A percentile compares a stretch with the other conserved stretches of the same genome.
phyloP scores from a whole-genome alignment of 2,329 filamentous ascomycete species.

The Rhinocladiella similis region DNA sequence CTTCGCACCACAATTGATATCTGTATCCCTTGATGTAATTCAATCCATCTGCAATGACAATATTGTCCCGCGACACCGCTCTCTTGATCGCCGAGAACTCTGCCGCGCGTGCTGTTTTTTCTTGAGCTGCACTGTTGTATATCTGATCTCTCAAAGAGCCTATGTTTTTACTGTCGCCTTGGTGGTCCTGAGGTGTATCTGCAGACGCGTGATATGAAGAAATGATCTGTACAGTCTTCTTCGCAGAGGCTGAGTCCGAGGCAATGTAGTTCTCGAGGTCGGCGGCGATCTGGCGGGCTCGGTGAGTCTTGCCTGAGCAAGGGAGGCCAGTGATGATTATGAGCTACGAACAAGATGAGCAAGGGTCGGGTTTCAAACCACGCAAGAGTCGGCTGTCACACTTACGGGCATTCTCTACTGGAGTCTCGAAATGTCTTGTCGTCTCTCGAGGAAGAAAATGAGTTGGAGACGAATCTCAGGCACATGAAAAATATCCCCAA shows the following conservation, averaged over 20 bases:
- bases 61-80: conserved; percentile 55
- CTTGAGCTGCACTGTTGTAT: conserved; percentile 34
- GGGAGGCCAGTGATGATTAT: conserved; percentile 64
- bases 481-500: too few species aligned
- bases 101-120: conserved; percentile 65
- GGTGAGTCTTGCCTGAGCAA: conserved; percentile 63
- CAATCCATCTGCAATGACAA: conserved; percentile 64
- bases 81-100: conserved; percentile 64
- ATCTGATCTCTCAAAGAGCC: conserved; percentile 30
- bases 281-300: conserved; percentile 57
- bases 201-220: conserved; percentile 52
- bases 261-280: conserved; percentile 47
- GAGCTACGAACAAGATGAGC: conserved; percentile 45
- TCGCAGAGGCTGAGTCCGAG: conserved; percentile 18
- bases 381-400: neutral
- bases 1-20: conserved; percentile 68
- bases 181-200: conserved; percentile 31
- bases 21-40: conserved; percentile 70
- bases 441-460: neutral
- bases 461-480: too few species aligned
- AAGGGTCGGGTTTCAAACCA: neutral
- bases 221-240: conserved; percentile 50
- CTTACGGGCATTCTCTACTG: conserved; percentile 26
- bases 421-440: neutral
- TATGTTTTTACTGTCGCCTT: conserved; percentile 44